Evolutionary conservation across 345 rosid species (phyloP).

Genomic region (Corchorus olitorius): DNA sequence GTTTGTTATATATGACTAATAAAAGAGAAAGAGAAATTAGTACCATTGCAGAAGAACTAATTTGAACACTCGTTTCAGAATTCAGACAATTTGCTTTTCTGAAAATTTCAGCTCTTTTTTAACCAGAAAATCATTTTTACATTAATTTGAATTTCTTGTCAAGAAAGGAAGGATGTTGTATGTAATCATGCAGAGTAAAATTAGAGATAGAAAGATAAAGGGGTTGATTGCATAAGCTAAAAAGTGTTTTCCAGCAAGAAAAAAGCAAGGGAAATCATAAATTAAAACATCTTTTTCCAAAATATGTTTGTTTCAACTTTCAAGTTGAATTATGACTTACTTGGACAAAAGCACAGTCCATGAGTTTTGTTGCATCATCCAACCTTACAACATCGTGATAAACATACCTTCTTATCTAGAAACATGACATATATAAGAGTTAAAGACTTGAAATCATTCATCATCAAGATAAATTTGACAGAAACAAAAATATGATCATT

Average conservation of each 20-base stretch:
- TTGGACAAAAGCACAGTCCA: slow-evolving; percentile 82
- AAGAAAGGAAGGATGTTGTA: neutral
- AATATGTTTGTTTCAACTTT: neutral
- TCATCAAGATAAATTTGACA: neutral
- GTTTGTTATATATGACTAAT: slow-evolving; percentile 78
- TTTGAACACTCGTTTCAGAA: neutral
- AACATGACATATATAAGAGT: slow-evolving; percentile 3
- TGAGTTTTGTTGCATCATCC: slow-evolving; percentile 65
- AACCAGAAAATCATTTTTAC: neutral
- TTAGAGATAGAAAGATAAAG: neutral
- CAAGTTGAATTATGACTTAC: slow-evolving; percentile 31
- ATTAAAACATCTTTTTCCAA: slow-evolving; percentile 17
- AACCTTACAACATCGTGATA: slow-evolving; percentile 77
- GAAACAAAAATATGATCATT: neutral
- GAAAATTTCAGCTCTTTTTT: neutral
- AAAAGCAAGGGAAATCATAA: neutral
- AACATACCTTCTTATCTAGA: slow-evolving; percentile 86
- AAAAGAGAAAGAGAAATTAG: neutral
- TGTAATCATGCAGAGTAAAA: slow-evolving; percentile 9
- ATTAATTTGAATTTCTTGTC: neutral
- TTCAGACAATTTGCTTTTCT: neutral
- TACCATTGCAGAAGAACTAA: neutral
- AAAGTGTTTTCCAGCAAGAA: neutral
- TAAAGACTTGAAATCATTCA: neutral
- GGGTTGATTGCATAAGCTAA: neutral